Evolutionary conservation across 1,284 basidiomycete genomes (phyloP).

Genomic region (Mycena sp.): DNA sequence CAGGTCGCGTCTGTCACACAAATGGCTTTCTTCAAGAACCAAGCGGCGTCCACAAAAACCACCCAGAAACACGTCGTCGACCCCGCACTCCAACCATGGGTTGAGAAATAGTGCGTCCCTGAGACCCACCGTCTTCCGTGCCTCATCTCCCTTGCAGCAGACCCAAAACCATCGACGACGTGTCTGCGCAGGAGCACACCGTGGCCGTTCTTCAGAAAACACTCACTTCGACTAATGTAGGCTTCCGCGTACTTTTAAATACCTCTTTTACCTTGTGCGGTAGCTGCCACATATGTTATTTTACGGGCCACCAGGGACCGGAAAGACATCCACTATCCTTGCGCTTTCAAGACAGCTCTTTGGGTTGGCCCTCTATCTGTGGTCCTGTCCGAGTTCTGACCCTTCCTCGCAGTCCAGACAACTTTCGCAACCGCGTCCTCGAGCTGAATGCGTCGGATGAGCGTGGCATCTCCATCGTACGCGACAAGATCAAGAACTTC

Average conservation of each 20-base stretch:
- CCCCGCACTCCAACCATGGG: conserved; percentile 89
- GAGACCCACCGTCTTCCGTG: background rate
- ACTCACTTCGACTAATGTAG: conserved; percentile 90
- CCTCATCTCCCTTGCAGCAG: conserved; percentile 50
- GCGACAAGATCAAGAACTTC: conserved; percentile 99
- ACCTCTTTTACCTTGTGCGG: conserved; percentile 21
- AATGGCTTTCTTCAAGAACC: conserved; percentile 71
- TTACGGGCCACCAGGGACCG: conserved; percentile 98
- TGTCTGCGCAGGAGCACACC: conserved; percentile 97
- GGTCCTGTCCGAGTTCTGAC: conserved; percentile 5
- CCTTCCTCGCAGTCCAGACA: conserved; percentile 78
- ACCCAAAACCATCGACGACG: conserved; percentile 97
- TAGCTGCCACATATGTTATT: conserved; percentile 99
- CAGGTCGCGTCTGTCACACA: conserved; percentile 44
- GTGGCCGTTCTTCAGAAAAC: conserved; percentile 93
- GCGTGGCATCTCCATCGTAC: conserved; percentile 94
- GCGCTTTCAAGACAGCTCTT: conserved; percentile 95
- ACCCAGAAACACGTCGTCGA: conserved; percentile 51
- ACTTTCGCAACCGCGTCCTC: conserved; percentile 92
- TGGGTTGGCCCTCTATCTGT: conserved; percentile 66
- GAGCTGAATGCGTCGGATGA: conserved; percentile 99
- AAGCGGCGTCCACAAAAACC: conserved; percentile 48
- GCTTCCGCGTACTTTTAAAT: conserved; percentile 30
- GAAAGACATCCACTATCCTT: conserved; percentile 98
- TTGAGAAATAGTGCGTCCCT: conserved; percentile 83